These are phyloP conservation scores for Fusarium abutilonis DNA, from an alignment of 2,329 filamentous ascomycete species.

Conservation along the genomic window DNA sequence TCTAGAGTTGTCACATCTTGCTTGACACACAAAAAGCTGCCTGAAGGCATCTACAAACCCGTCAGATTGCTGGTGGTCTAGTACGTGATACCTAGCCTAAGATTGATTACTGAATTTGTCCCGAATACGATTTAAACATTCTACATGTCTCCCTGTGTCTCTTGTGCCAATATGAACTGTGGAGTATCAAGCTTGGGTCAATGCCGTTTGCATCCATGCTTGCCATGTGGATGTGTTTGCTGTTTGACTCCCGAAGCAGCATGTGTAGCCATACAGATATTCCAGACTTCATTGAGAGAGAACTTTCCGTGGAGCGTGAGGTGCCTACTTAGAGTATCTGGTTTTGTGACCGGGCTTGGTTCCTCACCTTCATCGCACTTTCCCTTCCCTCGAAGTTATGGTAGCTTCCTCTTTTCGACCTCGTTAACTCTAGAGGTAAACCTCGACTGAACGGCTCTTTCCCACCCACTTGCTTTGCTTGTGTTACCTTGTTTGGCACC, in stretches of 20 bases:
- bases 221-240: neutral
- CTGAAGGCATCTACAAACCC: conserved; percentile 7
- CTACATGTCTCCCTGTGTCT: neutral
- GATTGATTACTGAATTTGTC: conserved; percentile 11
- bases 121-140: conserved; percentile 1
- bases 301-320: neutral
- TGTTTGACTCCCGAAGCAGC: neutral
- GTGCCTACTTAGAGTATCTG: too few relatives aligned
- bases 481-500: conserved; percentile 3
- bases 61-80: conserved; percentile 6
- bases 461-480: neutral
- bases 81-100: conserved; percentile 16
- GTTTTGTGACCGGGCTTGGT: neutral
- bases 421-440: neutral
- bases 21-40: neutral
- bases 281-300: neutral
- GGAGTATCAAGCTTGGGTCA: neutral
- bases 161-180: neutral
- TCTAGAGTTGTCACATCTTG: conserved; percentile 1
- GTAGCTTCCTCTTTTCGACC: neutral
- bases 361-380: neutral
- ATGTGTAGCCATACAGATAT: conserved; percentile 13
- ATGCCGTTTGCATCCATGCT: neutral
- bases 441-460: neutral
- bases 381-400: neutral